Conservation (phyloP, 805 yeast genomes). For the Suhomyces sp. region DNA sequence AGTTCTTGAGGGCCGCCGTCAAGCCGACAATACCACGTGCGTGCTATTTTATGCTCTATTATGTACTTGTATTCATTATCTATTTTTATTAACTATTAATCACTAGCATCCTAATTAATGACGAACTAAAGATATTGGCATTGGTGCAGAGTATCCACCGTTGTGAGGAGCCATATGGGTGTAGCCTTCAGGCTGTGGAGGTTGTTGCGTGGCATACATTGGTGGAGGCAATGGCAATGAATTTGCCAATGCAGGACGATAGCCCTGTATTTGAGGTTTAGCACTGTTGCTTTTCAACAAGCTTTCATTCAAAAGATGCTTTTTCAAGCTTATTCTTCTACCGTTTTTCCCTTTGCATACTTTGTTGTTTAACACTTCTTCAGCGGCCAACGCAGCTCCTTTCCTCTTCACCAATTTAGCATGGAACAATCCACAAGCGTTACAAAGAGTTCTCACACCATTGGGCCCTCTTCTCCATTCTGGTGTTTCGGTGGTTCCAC, state of each 20-base stretch:
- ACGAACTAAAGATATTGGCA: slow-evolving; percentile 11
- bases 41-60: neutral
- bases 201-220: neutral
- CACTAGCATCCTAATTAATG: slow-evolving; percentile 6
- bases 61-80: neutral
- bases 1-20: neutral
- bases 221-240: slow-evolving; percentile 4
- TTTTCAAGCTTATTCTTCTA: slow-evolving; percentile 36
- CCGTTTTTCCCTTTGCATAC: slow-evolving; percentile 46
- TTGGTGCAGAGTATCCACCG: slow-evolving; percentile 2
- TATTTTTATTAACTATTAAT: slow-evolving; percentile 1
- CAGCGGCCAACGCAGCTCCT: slow-evolving; percentile 29
- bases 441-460: slow-evolving; percentile 44
- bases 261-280: slow-evolving; percentile 1
- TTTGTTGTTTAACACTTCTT: slow-evolving; percentile 39
- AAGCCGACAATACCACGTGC: neutral
- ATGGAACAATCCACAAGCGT: slow-evolving; percentile 44
- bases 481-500: slow-evolving; percentile 46
- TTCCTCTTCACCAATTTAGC: slow-evolving; percentile 36
- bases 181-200: slow-evolving; percentile 2
- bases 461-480: slow-evolving; percentile 47
- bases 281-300: slow-evolving; percentile 6
- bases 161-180: slow-evolving; percentile 2
- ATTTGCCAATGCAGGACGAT: neutral
- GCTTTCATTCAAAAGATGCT: slow-evolving; percentile 18